These are phyloP conservation scores for Cicer cuneatum DNA, from an alignment of 306 rosid species.

Conservation along the genomic window DNA sequence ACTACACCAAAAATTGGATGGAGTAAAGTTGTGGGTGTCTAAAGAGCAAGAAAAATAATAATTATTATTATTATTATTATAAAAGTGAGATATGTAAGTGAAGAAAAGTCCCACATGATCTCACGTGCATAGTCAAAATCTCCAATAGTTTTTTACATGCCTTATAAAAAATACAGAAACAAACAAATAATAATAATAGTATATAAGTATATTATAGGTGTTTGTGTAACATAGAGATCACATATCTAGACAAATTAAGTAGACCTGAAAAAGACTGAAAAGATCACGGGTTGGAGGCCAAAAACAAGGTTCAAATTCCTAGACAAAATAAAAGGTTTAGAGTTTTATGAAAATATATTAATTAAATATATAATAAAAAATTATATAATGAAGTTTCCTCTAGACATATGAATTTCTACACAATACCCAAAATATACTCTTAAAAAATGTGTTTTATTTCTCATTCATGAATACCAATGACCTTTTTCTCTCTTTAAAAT, in stretches of 20 bases:
- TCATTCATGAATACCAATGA: constrained; percentile 38
- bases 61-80: background rate
- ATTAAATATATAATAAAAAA: constrained; percentile 26
- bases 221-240: constrained; percentile 13
- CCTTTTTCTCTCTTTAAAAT: background rate
- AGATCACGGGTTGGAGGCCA: constrained; percentile 60
- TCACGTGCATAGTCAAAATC: constrained; percentile 43
- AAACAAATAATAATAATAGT: background rate
- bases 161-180: background rate
- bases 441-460: background rate
- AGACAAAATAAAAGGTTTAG: constrained; percentile 44
- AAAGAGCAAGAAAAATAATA: no score
- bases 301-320: constrained; percentile 54
- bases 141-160: background rate
- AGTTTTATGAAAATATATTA: constrained; percentile 36
- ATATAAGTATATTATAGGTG: background rate
- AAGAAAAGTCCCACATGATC: constrained; percentile 39
- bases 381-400: constrained; percentile 38
- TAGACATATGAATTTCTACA: constrained; percentile 24
- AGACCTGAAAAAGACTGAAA: constrained; percentile 46
- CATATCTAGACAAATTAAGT: constrained; percentile 31
- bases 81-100: background rate
- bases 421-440: constrained; percentile 40
- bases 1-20: no score
- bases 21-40: no score